Evolutionary conservation across 2,329 filamentous ascomycete genomes (phyloP).

Genomic region (Emergomyces africanus): DNA sequence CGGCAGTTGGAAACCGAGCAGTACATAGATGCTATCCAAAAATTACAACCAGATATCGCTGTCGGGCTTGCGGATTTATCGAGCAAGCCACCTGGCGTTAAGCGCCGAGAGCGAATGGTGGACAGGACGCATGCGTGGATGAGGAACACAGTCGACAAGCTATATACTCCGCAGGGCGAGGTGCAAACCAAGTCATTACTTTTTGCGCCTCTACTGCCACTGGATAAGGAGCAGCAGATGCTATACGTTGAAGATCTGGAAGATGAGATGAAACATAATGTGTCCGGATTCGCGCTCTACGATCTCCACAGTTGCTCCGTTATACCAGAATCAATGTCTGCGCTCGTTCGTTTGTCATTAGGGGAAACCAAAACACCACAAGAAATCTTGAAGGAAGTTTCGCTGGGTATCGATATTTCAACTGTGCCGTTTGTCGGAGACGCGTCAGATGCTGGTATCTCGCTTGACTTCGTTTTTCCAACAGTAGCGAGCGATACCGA

Average conservation of each 20-base stretch:
- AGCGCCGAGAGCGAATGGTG: conserved; percentile 69
- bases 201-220: conserved; percentile 57
- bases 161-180: conserved; percentile 23
- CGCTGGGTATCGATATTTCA: conserved; percentile 67
- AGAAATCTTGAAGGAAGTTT: conserved; percentile 61
- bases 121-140: conserved; percentile 79
- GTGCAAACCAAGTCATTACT: conserved; percentile 37
- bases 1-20: conserved; percentile 53
- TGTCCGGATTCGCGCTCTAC: conserved; percentile 68
- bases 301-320: conserved; percentile 56
- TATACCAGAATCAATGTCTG: conserved; percentile 46
- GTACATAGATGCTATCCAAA: conserved; percentile 52
- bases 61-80: conserved; percentile 63
- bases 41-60: conserved; percentile 66
- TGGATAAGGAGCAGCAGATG: conserved; percentile 61
- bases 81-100: conserved; percentile 48
- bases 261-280: conserved; percentile 43
- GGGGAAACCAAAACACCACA: conserved; percentile 59
- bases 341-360: conserved; percentile 63
- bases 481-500: conserved; percentile 14
- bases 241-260: conserved; percentile 66
- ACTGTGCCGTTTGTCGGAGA: conserved; percentile 61
- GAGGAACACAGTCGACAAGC: conserved; percentile 47
- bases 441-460: conserved; percentile 73
- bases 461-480: conserved; percentile 67